phyloP scores from a whole-genome alignment of 192 early-diverging fungal genomes.

The Kappamyces sp. region DNA sequence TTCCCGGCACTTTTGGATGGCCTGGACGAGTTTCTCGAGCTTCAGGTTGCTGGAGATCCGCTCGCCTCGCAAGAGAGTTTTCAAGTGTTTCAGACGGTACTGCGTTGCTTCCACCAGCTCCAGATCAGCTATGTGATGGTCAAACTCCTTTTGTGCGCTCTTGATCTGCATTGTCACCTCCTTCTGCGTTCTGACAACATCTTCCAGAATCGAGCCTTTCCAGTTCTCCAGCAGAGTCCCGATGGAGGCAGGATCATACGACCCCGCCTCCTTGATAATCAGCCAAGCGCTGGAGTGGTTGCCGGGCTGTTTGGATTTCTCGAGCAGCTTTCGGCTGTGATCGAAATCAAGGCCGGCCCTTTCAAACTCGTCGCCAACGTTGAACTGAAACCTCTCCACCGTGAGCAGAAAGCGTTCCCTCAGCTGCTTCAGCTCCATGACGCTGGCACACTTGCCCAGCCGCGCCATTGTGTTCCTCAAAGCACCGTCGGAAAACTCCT shows the following conservation, averaged over 20 bases:
- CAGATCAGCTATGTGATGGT: constrained; percentile 1
- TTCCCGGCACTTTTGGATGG: too few species aligned
- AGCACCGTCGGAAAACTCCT: not conserved
- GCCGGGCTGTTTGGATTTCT: constrained; percentile 9
- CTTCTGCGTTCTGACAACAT: constrained; percentile 13
- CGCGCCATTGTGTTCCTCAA: not conserved
- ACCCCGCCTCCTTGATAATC: constrained; percentile 7
- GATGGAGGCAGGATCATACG: not conserved
- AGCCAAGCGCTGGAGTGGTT: constrained; percentile 11
- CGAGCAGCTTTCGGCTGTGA: not conserved
- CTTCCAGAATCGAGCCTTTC: constrained; percentile 1
- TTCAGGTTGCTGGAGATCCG: too few species aligned
- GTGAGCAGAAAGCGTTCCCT: not conserved
- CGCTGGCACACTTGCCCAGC: not conserved
- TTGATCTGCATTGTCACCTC: constrained; percentile 13
- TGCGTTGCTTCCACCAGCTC: not conserved
- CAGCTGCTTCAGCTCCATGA: not conserved
- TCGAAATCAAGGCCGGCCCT: not conserved
- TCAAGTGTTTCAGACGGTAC: not conserved
- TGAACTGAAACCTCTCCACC: not conserved
- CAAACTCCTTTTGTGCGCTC: not conserved
- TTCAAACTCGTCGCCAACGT: not conserved
- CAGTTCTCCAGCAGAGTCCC: not conserved
- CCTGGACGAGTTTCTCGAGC: too few species aligned
- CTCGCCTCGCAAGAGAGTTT: constrained; percentile 5